phyloP scores from a whole-genome alignment of 805 yeast species.

The Suhomyces sp. region DNA sequence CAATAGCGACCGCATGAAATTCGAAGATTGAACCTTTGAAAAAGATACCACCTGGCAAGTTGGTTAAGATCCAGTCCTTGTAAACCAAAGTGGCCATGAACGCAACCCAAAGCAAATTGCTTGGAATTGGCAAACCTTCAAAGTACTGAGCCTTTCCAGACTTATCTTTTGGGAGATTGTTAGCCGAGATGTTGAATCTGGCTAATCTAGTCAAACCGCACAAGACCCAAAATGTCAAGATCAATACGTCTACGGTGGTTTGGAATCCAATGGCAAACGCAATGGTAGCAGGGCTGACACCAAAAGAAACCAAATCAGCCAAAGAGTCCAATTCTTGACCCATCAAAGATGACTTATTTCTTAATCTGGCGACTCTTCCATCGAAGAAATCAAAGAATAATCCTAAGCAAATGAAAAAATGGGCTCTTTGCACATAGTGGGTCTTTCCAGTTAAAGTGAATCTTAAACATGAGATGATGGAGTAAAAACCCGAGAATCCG shows the following conservation, averaged over 20 bases:
- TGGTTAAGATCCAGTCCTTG: conserved; percentile 45
- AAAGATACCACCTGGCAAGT: conserved; percentile 65
- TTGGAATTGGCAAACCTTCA: conserved; percentile 96
- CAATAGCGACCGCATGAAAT: conserved; percentile 66
- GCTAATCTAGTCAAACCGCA: conserved; percentile 95
- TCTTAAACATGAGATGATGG: conserved; percentile 81
- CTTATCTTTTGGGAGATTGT: conserved; percentile 86
- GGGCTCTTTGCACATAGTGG: conserved; percentile 82
- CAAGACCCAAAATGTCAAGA: conserved; percentile 79
- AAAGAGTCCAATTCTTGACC: conserved; percentile 97
- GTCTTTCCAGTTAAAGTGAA: conserved; percentile 68
- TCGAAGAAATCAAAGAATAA: conserved; percentile 95
- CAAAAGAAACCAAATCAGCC: conserved; percentile 92
- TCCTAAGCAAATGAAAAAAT: conserved; percentile 85
- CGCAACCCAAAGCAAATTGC: conserved; percentile 72
- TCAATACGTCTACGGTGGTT: conserved; percentile 73
- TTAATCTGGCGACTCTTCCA: conserved; percentile 93
- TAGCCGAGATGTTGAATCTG: conserved; percentile 91
- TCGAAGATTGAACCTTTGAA: conserved; percentile 60
- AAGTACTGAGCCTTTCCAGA: conserved; percentile 86
- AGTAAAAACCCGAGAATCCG: conserved; percentile 91
- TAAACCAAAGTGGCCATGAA: conserved; percentile 69
- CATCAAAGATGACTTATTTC: conserved; percentile 88
- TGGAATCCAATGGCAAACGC: conserved; percentile 91
- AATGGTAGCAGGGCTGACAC: conserved; percentile 92